These are phyloP conservation scores for Malus orientalis DNA, from an alignment of 306 rosid species.

Conservation along the genomic window DNA sequence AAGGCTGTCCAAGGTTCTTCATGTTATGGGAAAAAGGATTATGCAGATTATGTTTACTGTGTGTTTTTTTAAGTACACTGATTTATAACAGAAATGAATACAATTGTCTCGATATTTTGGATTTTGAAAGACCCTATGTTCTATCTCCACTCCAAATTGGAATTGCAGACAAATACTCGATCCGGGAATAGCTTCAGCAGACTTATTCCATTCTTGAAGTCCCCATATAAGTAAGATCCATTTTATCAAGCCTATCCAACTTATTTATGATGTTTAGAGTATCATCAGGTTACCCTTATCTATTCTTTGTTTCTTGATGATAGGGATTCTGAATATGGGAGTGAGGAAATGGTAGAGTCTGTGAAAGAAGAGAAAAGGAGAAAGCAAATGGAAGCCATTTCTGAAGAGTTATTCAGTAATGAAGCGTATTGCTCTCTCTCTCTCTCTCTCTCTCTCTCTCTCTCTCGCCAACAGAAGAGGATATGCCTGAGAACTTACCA, in stretches of 20 bases:
- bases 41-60: neutral
- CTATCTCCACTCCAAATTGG: slow-evolving; percentile 8
- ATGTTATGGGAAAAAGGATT: neutral
- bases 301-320: slow-evolving; percentile 5
- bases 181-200: slow-evolving; percentile 77
- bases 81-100: neutral
- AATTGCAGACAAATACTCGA: slow-evolving; percentile 46
- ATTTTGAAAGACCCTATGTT: neutral
- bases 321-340: slow-evolving; percentile 61
- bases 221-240: slow-evolving; percentile 68
- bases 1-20: neutral
- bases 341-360: slow-evolving; percentile 45
- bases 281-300: slow-evolving; percentile 7
- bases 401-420: slow-evolving; percentile 79
- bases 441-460: neutral
- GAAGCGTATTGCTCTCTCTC: slow-evolving; percentile 28
- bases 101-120: neutral
- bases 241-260: neutral
- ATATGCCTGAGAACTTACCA: slow-evolving; percentile 2
- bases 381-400: slow-evolving; percentile 72
- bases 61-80: neutral
- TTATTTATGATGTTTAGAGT: slow-evolving; percentile 6
- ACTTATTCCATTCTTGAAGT: slow-evolving; percentile 70
- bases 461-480: neutral
- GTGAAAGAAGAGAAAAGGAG: slow-evolving; percentile 65